These are phyloP conservation scores for Barbatosphaeria neglecta DNA, from an alignment of 495 filamentous ascomycete genomes.

Conservation along the genomic window DNA sequence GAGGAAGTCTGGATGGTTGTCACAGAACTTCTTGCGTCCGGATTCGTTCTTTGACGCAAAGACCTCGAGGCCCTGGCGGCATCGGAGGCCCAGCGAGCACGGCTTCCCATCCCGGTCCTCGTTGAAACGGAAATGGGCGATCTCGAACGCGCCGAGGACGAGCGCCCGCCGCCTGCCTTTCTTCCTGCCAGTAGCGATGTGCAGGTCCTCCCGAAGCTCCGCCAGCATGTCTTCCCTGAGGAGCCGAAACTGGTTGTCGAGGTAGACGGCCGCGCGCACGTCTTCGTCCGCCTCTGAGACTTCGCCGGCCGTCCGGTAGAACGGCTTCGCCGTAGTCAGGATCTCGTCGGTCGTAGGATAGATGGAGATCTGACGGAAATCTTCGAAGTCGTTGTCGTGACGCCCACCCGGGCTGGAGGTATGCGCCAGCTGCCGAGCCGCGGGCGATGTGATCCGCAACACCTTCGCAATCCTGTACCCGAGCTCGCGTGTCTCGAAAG, in stretches of 20 bases:
- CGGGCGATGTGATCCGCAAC: conserved; percentile 3
- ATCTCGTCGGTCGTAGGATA: conserved; percentile 62
- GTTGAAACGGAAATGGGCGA: conserved; percentile 15
- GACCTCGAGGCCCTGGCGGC: conserved; percentile 30
- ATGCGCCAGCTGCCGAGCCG: neutral
- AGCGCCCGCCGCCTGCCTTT: conserved; percentile 25
- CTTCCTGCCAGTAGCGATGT: conserved; percentile 29
- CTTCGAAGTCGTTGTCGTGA: conserved; percentile 64
- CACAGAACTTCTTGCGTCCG: conserved; percentile 34
- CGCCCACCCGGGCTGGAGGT: conserved; percentile 49
- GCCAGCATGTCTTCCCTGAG: conserved; percentile 64
- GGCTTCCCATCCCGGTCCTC: conserved; percentile 13
- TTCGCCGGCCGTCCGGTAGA: conserved; percentile 39
- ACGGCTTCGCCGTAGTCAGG: conserved; percentile 42
- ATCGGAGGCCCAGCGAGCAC: conserved; percentile 35
- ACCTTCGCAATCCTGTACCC: conserved; percentile 18
- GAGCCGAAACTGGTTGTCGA: conserved; percentile 73
- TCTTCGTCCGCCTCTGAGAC: conserved; percentile 20
- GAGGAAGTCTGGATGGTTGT: conserved; percentile 37
- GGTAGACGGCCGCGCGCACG: conserved; percentile 37
- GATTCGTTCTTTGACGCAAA: conserved; percentile 16
- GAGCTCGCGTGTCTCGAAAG: conserved; percentile 12
- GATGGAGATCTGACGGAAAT: conserved; percentile 52
- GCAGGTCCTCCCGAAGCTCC: conserved; percentile 51
- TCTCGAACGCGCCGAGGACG: conserved; percentile 12